These are phyloP conservation scores for Sistotremastrum niveocremeum DNA, from an alignment of 768 basidiomycete genomes.

Conservation along the genomic window DNA sequence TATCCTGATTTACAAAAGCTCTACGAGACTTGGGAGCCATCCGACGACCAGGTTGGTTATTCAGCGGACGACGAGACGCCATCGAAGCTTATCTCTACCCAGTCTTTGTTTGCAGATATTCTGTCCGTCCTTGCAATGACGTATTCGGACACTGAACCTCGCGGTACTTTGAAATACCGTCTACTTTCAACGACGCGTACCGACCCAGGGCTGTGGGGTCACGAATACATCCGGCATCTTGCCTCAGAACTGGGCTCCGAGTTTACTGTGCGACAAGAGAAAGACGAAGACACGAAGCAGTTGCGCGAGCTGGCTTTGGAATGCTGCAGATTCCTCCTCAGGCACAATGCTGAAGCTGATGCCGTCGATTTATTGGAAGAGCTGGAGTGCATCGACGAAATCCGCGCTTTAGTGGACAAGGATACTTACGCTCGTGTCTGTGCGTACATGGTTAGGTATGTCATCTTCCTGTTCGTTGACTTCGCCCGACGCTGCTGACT, in stretches of 20 bases:
- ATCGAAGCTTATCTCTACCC: constrained; percentile 3
- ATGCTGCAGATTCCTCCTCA: constrained; percentile 79
- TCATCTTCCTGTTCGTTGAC: constrained; percentile 3
- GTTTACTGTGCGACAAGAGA: constrained; percentile 54
- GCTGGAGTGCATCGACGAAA: constrained; percentile 74
- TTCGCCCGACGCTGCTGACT: constrained; percentile 5
- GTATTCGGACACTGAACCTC: constrained; percentile 93
- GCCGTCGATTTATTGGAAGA: constrained; percentile 94
- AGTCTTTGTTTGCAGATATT: constrained; percentile 94
- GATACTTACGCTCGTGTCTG: constrained; percentile 86
- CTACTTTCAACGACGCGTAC: constrained; percentile 66
- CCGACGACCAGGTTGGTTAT: constrained; percentile 54
- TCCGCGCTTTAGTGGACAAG: constrained; percentile 67
- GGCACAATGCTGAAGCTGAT: constrained; percentile 95
- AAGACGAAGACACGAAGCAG: constrained; percentile 31
- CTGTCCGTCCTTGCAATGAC: constrained; percentile 99
- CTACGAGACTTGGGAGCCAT: constrained; percentile 69
- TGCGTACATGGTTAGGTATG: constrained; percentile 88
- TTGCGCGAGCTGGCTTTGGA: constrained; percentile 64
- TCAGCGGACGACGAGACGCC: neutral
- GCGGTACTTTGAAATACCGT: constrained; percentile 90
- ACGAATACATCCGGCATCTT: constrained; percentile 96
- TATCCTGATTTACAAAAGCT: constrained; percentile 77
- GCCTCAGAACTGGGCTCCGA: constrained; percentile 95
- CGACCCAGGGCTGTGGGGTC: constrained; percentile 95